Evolutionary conservation across 2,329 filamentous ascomycete genomes (phyloP).

Genomic region (Tolypocladium ophioglossoides): DNA sequence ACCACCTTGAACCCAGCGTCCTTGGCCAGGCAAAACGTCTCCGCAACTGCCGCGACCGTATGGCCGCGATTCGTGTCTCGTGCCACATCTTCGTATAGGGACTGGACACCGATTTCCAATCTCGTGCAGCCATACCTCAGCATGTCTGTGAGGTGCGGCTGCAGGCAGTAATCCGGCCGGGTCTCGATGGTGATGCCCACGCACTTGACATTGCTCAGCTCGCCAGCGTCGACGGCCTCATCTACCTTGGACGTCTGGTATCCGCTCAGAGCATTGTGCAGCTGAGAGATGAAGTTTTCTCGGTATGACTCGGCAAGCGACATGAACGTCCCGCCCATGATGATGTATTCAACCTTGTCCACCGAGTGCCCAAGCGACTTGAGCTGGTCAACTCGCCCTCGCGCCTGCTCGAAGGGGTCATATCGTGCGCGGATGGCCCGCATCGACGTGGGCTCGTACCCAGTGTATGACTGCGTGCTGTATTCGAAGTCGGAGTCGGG

Average conservation of each 20-base stretch:
- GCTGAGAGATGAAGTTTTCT: conserved; percentile 86
- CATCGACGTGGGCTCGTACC: conserved; percentile 98
- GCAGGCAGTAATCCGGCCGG: conserved; percentile 89
- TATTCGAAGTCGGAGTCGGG: conserved; percentile 99
- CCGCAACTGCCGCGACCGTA: conserved; percentile 87
- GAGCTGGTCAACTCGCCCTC: conserved; percentile 92
- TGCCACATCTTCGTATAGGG: conserved; percentile 95
- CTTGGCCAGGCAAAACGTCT: conserved; percentile 95
- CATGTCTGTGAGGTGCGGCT: conserved; percentile 93
- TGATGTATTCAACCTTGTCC: conserved; percentile 99
- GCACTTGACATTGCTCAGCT: conserved; percentile 96
- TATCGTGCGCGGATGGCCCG: conserved; percentile 93
- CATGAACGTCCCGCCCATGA: conserved; percentile 99
- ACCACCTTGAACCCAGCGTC: conserved; percentile 99
- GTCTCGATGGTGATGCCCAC: conserved; percentile 99
- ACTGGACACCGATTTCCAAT: conserved; percentile 91
- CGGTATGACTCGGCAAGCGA: conserved; percentile 81
- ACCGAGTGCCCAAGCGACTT: conserved; percentile 92
- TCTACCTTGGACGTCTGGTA: conserved; percentile 93
- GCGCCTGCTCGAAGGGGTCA: conserved; percentile 94
- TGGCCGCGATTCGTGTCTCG: conserved; percentile 94
- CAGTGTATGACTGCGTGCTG: conserved; percentile 96
- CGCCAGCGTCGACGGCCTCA: conserved; percentile 85
- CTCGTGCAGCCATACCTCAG: conserved; percentile 94
- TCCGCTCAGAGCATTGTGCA: conserved; percentile 93